A percentile compares a stretch with the other conserved stretches of the same genome.
phyloP scores from a whole-genome alignment of 495 filamentous ascomycete species.

The Parathielavia appendiculata region DNA sequence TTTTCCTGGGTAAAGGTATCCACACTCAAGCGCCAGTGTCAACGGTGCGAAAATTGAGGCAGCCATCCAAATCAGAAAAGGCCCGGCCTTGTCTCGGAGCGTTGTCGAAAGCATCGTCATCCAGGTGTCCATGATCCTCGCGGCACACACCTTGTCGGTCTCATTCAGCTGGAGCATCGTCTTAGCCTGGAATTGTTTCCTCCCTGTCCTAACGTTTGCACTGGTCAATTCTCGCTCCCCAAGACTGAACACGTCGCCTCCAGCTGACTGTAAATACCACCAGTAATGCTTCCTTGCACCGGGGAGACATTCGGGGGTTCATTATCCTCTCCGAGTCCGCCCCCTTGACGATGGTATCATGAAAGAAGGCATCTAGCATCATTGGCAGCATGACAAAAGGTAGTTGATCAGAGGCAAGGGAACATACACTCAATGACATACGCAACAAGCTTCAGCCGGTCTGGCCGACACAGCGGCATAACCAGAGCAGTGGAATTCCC shows the following conservation, averaged over 20 bases:
- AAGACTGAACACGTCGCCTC: constrained; percentile 8
- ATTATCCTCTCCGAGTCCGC: not conserved
- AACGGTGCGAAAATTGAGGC: not conserved
- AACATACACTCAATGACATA: not conserved
- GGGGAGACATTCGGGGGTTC: not conserved
- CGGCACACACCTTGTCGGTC: constrained; percentile 5
- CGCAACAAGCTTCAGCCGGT: not conserved
- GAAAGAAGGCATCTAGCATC: constrained; percentile 6
- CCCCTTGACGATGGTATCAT: constrained; percentile 6
- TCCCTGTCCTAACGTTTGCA: constrained; percentile 1
- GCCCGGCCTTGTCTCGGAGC: not conserved
- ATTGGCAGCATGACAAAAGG: not conserved
- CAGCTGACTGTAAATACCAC: not conserved
- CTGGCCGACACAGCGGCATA: not conserved
- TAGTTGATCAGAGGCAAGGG: not conserved
- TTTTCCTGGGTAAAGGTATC: not conserved
- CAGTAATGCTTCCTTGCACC: not conserved
- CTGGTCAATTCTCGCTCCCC: constrained; percentile 1
- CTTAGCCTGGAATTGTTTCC: constrained; percentile 14
- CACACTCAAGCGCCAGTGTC: not conserved
- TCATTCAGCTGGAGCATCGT: constrained; percentile 3
- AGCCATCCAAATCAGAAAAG: not conserved
- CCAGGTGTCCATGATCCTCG: not conserved
- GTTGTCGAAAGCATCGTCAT: not conserved
- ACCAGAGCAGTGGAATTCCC: not conserved